These are phyloP conservation scores for Hygrophorus russula DNA, from an alignment of 768 basidiomycete species.

Conservation along the genomic window DNA sequence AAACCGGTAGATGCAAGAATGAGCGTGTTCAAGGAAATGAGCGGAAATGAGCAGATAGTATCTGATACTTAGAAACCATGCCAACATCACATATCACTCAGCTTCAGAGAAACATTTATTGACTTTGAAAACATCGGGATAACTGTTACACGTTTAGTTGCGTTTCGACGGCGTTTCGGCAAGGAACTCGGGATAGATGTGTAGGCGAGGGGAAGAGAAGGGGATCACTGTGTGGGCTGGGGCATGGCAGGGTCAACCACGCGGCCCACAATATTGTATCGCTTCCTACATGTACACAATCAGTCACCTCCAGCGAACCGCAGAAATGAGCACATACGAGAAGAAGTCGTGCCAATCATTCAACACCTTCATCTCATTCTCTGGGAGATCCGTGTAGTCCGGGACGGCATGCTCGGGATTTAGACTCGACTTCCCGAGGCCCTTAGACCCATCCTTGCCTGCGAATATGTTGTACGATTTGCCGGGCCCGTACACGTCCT, in stretches of 20 bases:
- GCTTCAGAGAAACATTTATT: no score
- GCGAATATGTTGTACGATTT: slow-evolving; percentile 78
- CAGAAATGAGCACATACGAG: slow-evolving; percentile 38
- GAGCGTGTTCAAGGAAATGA: no score
- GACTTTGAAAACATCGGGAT: no score
- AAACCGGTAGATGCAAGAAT: no score
- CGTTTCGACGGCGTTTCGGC: no score
- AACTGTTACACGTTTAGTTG: no score
- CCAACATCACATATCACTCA: no score
- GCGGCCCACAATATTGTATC: slow-evolving; percentile 80
- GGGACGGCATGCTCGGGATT: slow-evolving; percentile 78
- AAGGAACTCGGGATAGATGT: no score
- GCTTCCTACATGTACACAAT: slow-evolving; percentile 37
- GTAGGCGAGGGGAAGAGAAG: no score
- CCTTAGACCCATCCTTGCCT: slow-evolving; percentile 87
- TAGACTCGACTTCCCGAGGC: slow-evolving; percentile 82
- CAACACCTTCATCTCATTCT: slow-evolving; percentile 66
- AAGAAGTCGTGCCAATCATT: slow-evolving; percentile 90
- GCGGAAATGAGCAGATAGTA: no score
- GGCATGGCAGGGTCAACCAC: slow-evolving; percentile 42
- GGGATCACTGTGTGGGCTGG: no score
- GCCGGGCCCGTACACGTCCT: slow-evolving; percentile 82
- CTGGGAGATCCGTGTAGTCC: slow-evolving; percentile 70
- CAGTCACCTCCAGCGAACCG: background rate
- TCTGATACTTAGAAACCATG: no score